Conservation (phyloP, 257 asterid genomes). For the Ligustrum vulgare region DNA sequence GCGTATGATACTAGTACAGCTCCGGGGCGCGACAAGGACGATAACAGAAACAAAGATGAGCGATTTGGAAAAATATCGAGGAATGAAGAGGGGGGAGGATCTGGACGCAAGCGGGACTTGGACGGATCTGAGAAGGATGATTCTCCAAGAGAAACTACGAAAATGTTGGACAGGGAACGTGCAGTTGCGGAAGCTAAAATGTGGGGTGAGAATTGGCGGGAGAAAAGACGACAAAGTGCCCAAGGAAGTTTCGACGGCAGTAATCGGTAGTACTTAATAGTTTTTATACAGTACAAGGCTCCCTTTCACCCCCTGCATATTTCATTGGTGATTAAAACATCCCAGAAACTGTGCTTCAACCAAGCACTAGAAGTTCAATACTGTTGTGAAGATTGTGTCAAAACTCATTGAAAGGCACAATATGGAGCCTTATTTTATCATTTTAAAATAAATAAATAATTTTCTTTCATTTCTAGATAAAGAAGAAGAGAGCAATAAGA, state of each 20-base stretch:
- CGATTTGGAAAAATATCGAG: slow-evolving; percentile 51
- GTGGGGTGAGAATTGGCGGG: slow-evolving; percentile 99
- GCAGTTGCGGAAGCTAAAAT: slow-evolving; percentile 97
- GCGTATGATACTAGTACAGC: slow-evolving; percentile 51
- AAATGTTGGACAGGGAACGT: slow-evolving; percentile 72
- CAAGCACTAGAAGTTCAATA: neutral
- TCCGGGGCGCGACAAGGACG: slow-evolving; percentile 34
- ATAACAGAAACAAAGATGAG: slow-evolving; percentile 51
- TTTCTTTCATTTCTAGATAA: slow-evolving; percentile 9
- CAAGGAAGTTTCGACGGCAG: slow-evolving; percentile 64
- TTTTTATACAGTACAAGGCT: neutral
- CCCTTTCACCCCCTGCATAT: slow-evolving; percentile 15
- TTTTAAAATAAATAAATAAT: neutral
- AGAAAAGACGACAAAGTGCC: slow-evolving; percentile 69
- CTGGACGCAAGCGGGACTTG: slow-evolving; percentile 70
- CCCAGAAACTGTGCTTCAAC: neutral
- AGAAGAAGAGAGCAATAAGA: neutral
- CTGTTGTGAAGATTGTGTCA: neutral
- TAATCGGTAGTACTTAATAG: slow-evolving; percentile 35
- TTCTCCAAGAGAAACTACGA: slow-evolving; percentile 70
- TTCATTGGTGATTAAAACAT: neutral
- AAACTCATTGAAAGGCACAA: neutral
- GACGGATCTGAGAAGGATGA: slow-evolving; percentile 86
- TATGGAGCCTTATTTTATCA: neutral
- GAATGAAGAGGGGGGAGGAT: slow-evolving; percentile 75